Percentiles rank a stretch among this genome's conserved stretches.
phyloP scores from a whole-genome alignment of 768 basidiomycete species.

The Clitopilus passeckerianus region DNA sequence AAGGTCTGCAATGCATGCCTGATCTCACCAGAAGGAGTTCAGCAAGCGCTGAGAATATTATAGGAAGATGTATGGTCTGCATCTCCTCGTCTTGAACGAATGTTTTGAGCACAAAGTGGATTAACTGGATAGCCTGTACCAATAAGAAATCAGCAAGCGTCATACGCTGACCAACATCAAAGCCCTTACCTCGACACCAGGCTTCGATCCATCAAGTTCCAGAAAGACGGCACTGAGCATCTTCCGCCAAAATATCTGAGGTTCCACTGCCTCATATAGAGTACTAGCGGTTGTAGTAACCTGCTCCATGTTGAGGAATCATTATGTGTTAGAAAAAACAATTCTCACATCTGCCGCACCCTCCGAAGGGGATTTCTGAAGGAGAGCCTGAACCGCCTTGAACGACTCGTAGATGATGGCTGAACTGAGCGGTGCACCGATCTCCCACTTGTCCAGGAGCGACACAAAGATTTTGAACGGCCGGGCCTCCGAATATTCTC shows the following conservation, averaged over 20 bases:
- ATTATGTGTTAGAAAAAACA: not conserved
- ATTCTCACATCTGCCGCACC: conserved; percentile 55
- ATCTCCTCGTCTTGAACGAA: conserved; percentile 91
- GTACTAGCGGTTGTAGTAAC: conserved; percentile 80
- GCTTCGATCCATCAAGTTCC: conserved; percentile 43
- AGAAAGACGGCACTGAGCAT: conserved; percentile 53
- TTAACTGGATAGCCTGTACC: conserved; percentile 58
- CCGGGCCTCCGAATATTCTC: conserved; percentile 71
- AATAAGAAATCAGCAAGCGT: not conserved
- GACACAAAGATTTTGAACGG: conserved; percentile 97
- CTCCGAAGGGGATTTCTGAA: conserved; percentile 44
- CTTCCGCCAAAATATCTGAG: conserved; percentile 80
- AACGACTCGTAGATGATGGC: conserved; percentile 76
- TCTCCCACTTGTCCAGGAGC: conserved; percentile 94
- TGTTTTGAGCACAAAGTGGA: conserved; percentile 65
- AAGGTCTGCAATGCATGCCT: not conserved
- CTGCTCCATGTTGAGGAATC: conserved; percentile 26
- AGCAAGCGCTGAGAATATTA: conserved; percentile 66
- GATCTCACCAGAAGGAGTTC: conserved; percentile 57
- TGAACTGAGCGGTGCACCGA: conserved; percentile 79
- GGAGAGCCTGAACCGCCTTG: conserved; percentile 56
- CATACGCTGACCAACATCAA: not conserved
- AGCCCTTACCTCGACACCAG: conserved; percentile 40
- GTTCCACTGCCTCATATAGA: conserved; percentile 91
- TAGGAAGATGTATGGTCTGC: conserved; percentile 71